Conservation (phyloP, 1,284 basidiomycete genomes). For the Trichosporon coremiiforme region DNA sequence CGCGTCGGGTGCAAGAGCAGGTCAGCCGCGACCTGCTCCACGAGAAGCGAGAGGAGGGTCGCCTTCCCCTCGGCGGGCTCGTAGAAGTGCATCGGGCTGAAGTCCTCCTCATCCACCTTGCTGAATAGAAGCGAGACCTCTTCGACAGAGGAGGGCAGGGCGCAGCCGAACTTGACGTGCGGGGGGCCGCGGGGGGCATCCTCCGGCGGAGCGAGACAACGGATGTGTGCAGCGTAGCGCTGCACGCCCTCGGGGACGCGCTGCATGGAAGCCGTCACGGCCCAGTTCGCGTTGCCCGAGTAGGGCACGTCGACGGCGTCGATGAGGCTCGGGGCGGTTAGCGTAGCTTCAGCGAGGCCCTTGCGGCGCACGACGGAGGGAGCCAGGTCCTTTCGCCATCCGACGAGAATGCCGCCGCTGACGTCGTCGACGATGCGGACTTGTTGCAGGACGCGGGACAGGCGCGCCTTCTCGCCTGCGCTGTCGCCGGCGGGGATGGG, state of each 20-base stretch:
- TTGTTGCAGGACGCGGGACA: not conserved
- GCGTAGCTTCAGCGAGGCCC: not conserved
- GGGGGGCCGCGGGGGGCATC: not conserved
- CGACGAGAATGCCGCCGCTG: not conserved
- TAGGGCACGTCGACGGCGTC: constrained; percentile 5
- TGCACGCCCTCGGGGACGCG: not conserved
- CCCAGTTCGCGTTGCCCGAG: not conserved
- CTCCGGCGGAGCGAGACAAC: not conserved
- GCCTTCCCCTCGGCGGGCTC: not conserved
- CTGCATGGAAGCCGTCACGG: not conserved
- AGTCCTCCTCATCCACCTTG: not conserved
- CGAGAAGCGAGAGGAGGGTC: not conserved
- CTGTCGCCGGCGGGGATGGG: not conserved
- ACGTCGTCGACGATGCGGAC: constrained; percentile 4
- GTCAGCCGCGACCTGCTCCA: constrained; percentile 11
- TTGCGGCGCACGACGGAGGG: not conserved
- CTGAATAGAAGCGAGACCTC: not conserved
- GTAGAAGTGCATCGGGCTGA: constrained; percentile 3
- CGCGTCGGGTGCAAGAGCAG: not conserved
- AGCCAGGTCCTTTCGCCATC: not conserved
- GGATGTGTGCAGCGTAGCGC: constrained; percentile 7
- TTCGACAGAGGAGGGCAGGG: not conserved
- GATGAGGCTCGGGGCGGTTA: not conserved
- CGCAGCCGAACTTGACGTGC: not conserved
- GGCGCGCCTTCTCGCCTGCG: not conserved